A percentile compares a stretch with the other conserved stretches of the same genome.
These are phyloP conservation scores for Moesziomyces sp. DNA, from an alignment of 1,284 basidiomycete species.

Conservation along the genomic window DNA sequence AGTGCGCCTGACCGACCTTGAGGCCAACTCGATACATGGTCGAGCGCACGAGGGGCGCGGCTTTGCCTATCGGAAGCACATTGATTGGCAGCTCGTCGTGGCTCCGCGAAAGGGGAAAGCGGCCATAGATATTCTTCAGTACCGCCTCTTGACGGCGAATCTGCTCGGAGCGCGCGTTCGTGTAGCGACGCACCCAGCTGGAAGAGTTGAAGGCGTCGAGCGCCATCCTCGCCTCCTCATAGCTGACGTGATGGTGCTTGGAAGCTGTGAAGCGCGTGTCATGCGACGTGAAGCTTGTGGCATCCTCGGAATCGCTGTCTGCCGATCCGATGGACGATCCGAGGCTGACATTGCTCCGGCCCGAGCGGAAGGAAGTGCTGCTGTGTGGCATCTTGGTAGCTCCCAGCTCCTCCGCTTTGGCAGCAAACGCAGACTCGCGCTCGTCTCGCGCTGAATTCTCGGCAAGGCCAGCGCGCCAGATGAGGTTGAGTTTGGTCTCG, in stretches of 20 bases:
- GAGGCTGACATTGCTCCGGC: constrained; percentile 8
- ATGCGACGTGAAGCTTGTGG: constrained; percentile 18
- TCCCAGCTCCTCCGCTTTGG: constrained; percentile 73
- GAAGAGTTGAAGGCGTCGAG: constrained; percentile 80
- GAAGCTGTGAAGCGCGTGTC: constrained; percentile 8
- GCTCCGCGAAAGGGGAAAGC: constrained; percentile 26
- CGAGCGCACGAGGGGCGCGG: constrained; percentile 81
- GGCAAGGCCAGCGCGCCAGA: constrained; percentile 80
- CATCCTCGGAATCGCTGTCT: constrained; percentile 1
- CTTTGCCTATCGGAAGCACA: constrained; percentile 69
- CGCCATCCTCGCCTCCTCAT: constrained; percentile 77
- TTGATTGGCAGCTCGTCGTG: constrained; percentile 70
- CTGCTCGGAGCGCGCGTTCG: constrained; percentile 68
- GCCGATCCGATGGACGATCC: constrained; percentile 7
- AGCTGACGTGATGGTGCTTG: constrained; percentile 17
- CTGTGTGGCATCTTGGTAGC: constrained; percentile 67
- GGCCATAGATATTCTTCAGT: constrained; percentile 63
- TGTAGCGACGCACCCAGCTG: constrained; percentile 75
- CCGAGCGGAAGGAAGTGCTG: constrained; percentile 48
- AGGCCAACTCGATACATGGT: constrained; percentile 75
- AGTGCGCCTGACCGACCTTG: constrained; percentile 75
- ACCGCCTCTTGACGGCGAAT: constrained; percentile 70
- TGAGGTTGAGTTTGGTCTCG: constrained; percentile 81
- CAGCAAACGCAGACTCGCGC: constrained; percentile 82
- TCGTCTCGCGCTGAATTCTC: constrained; percentile 81